A percentile compares a stretch with the other conserved stretches of the same genome.
These are phyloP conservation scores for Penicillium sp. DNA, from an alignment of 2,329 filamentous ascomycete species.

Conservation along the genomic window DNA sequence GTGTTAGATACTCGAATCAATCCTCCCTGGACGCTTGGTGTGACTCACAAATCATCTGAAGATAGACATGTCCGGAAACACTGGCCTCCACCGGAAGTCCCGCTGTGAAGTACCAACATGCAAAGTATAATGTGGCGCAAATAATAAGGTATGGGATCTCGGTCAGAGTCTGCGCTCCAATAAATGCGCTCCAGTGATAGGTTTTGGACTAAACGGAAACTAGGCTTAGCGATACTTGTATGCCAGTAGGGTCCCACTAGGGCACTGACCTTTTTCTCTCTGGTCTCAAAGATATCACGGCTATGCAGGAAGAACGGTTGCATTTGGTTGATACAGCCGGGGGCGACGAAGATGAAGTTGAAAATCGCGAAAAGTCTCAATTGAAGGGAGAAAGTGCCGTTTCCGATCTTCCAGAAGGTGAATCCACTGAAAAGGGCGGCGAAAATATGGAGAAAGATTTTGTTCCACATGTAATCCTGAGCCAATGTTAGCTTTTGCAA, in stretches of 20 bases:
- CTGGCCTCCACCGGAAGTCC: conserved; percentile 40
- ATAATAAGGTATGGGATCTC: conserved; percentile 48
- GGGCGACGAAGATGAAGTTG: conserved; percentile 62
- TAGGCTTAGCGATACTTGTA: background rate
- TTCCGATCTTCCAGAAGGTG: conserved; percentile 59
- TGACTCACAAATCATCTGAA: conserved; percentile 38
- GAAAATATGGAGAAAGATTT: conserved; percentile 51
- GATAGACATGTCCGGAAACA: conserved; percentile 37
- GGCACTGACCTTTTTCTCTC: conserved; percentile 51
- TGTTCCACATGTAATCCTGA: conserved; percentile 47
- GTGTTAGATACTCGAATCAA: background rate
- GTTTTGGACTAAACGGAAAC: conserved; percentile 47
- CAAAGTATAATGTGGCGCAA: conserved; percentile 46
- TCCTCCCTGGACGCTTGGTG: background rate
- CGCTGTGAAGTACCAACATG: conserved; percentile 59
- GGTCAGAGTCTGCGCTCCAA: conserved; percentile 50
- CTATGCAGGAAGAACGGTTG: conserved; percentile 58
- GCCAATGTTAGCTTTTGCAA: background rate
- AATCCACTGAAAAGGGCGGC: conserved; percentile 61
- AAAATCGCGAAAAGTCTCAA: conserved; percentile 59
- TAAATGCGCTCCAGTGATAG: conserved; percentile 60
- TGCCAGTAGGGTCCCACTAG: background rate
- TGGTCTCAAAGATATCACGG: conserved; percentile 56
- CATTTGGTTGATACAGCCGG: conserved; percentile 57
- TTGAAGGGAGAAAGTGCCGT: conserved; percentile 52